Base-by-base conservation (phyloP, 768 basidiomycete genomes). In the Neoboletus subvelutipes region DNA sequence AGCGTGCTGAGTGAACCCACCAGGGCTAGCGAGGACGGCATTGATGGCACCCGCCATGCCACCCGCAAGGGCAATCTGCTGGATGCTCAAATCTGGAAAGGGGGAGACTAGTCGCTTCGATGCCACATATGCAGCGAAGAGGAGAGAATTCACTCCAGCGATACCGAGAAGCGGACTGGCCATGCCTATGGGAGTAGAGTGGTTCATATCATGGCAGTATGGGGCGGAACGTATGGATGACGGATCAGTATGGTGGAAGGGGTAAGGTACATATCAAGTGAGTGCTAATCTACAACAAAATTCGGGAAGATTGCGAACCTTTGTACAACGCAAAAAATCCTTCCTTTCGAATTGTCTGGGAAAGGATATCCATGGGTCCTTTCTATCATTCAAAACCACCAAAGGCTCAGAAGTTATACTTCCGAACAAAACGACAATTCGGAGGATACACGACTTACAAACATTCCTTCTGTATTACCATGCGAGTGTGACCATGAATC, bases 251-350 rank as follows among this genome's bases (percentile, higher is more conserved):
- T 28, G 10, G 11, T 24, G 13, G 26, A 18, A 17, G 17, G 28
- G 20, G 36, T 15, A 18, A 5, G 45, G 26, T 15, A 13, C 20
- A 36, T 9, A 26, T 20, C 34, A 17, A 41, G 22, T 53, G 8
- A 49, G 34, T 40, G 29, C 12, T 7, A 8, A 33, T 37, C 22
- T 17, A n/a, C n/a, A 45, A 5, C 12, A 22, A 24, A 13, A 54
- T 12, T 29, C 17, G 20, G 11, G 42, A 11, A 36, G 15, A 20
- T 20, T 24, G 60, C 73, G 33, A 15, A 92, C 95, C 96, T 79
- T 98, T 98, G 76, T 97, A 98, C 43, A 99, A 73, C 3, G 94
- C 97, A 55, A 97, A 83, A 67, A 95, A 83, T 0, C 97, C 97
- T 69, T 99, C 97, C 54, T 84, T 87, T 61, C 85, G 73, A 45